Base-by-base conservation (phyloP, 768 basidiomycete genomes). In the Pleurotus salmoneostramineus region DNA sequence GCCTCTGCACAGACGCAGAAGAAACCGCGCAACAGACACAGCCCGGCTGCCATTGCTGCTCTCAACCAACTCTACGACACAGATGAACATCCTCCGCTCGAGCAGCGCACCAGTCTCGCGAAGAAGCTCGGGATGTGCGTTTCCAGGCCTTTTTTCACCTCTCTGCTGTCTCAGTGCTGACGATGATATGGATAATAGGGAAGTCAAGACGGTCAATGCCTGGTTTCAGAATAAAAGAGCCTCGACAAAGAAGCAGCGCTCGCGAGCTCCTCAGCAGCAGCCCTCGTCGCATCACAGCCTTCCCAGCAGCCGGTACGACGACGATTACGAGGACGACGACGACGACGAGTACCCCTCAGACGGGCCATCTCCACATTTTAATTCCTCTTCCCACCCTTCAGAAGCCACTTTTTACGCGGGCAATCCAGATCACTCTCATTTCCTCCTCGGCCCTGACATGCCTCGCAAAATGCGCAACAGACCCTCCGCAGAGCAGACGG, bases 141-240 rank as follows among this genome's bases (percentile, higher is more conserved):
- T n/a, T n/a, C n/a, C n/a, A n/a, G n/a, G n/a, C 64, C 52, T 58
- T 56, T 64, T 61, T 60, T 59, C 43, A 50, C 42, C 44, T 57
- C 36, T 45, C 45, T 56, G 55, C 60, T 58, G 56, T 64, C 57
- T 58, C 35, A 60, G 65, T 49, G 63, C 34, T 57, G 58, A 61
- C 55, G 60, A 56, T 55, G 37, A 58, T 56, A 61, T 67, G 31
- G 58, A 40, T 40, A 40, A 40, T 40, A 91, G 90, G 86, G 88
- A 91, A 69, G 85, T 83, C 70, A 91, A 91, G 79, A 89, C 88
- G 2, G 89, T 91, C 67, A 88, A 89, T 68, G 87, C 90, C 11
- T 91, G 88, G 87, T 92, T 91, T 72, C 89, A 91, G 74, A 91
- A 91, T 69, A 91, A 91, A 77, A 80, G 90, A 56, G 89, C 90